Evolutionary conservation across 2,329 filamentous ascomycete genomes (phyloP).

Genomic region (Exserohilum turcica): DNA sequence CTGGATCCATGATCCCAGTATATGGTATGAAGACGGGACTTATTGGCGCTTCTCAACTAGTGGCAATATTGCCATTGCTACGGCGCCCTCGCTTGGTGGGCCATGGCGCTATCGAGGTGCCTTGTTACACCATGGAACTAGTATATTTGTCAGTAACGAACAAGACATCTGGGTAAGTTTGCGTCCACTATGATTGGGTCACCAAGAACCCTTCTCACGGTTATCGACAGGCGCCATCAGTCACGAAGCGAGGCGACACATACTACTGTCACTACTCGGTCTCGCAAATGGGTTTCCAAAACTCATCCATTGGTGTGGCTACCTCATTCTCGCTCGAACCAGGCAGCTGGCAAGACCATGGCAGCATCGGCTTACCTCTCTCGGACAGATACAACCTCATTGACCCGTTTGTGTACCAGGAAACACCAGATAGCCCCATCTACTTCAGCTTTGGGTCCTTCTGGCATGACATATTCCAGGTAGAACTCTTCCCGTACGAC

Average conservation of each 20-base stretch:
- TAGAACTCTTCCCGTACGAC: conserved; percentile 47
- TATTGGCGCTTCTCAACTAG: conserved; percentile 60
- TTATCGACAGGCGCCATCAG: conserved; percentile 63
- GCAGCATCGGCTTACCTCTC: conserved; percentile 50
- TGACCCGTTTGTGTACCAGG: conserved; percentile 53
- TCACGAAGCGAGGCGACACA: conserved; percentile 57
- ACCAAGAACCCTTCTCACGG: neutral
- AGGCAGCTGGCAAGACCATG: conserved; percentile 65
- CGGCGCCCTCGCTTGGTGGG: conserved; percentile 51
- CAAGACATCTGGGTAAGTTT: conserved; percentile 54
- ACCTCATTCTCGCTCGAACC: conserved; percentile 55
- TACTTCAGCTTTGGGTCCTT: conserved; percentile 69
- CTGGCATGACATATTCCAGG: conserved; percentile 69
- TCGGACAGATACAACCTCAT: conserved; percentile 55
- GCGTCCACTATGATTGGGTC: neutral
- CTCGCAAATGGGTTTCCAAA: conserved; percentile 62
- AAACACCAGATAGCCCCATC: conserved; percentile 35
- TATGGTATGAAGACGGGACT: conserved; percentile 52
- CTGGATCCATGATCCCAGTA: conserved; percentile 53
- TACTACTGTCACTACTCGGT: conserved; percentile 69
- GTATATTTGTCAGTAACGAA: conserved; percentile 48
- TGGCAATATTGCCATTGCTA: conserved; percentile 54
- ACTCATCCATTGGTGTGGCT: conserved; percentile 64
- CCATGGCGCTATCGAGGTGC: conserved; percentile 56
- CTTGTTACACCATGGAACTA: conserved; percentile 50